These are phyloP conservation scores for Penicillium aurantiogriseum DNA, from an alignment of 2,329 filamentous ascomycete species.

Conservation along the genomic window DNA sequence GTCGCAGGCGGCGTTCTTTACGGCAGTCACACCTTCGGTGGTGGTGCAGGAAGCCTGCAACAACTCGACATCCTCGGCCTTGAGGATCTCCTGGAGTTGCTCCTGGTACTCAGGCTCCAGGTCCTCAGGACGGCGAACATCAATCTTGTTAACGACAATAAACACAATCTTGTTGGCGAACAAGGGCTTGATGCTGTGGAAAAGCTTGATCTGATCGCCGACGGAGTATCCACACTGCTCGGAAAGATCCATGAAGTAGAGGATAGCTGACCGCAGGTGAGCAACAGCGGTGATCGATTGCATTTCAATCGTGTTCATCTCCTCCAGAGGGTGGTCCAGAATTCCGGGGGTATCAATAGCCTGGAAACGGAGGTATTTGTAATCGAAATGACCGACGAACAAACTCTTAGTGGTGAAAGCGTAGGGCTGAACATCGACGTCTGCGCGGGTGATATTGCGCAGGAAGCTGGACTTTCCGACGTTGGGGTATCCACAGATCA, in stretches of 20 bases:
- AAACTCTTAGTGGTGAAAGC: conserved; percentile 97
- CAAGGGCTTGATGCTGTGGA: conserved; percentile 93
- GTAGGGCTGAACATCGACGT: conserved; percentile 96
- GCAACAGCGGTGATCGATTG: conserved; percentile 97
- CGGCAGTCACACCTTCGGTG: conserved; percentile 86
- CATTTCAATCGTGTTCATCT: conserved; percentile 99
- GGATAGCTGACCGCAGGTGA: conserved; percentile 87
- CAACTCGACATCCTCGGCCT: conserved; percentile 86
- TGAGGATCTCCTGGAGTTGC: conserved; percentile 75
- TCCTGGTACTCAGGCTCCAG: conserved; percentile 75
- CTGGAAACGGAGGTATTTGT: conserved; percentile 87
- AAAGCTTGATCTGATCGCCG: conserved; percentile 86
- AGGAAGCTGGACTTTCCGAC: conserved; percentile 97
- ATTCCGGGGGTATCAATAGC: conserved; percentile 99
- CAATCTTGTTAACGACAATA: conserved; percentile 97
- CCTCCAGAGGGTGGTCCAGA: conserved; percentile 92
- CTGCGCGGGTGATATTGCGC: conserved; percentile 84
- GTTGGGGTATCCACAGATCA: conserved; percentile 97
- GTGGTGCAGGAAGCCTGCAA: conserved; percentile 94
- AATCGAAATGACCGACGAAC: conserved; percentile 97
- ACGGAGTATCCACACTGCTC: conserved; percentile 97
- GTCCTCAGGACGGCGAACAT: conserved; percentile 83
- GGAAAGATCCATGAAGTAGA: conserved; percentile 97
- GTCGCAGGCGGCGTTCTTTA: conserved; percentile 94
- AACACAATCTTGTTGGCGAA: conserved; percentile 98